These are phyloP conservation scores for Orbilia oligospora DNA, from an alignment of 2,329 filamentous ascomycete genomes.

Conservation along the genomic window DNA sequence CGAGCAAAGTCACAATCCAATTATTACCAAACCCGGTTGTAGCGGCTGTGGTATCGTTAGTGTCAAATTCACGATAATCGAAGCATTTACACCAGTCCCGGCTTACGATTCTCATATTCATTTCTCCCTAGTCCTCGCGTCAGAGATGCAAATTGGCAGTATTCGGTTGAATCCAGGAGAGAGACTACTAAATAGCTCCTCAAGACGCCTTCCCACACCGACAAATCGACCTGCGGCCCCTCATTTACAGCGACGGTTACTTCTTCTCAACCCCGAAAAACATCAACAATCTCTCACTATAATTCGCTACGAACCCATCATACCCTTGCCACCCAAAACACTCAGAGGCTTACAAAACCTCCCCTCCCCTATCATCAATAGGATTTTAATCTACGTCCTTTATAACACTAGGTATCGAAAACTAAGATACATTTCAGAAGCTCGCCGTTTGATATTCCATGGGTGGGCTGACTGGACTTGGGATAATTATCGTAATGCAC, in stretches of 20 bases:
- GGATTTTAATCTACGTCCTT: neutral
- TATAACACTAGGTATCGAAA: conserved; percentile 1
- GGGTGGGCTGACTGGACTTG: conserved; percentile 22
- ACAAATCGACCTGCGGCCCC: neutral
- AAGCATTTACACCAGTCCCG: conserved; percentile 20
- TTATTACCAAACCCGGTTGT: conserved; percentile 22
- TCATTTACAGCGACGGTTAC: neutral
- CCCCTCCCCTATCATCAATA: neutral
- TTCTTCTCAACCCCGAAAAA: neutral
- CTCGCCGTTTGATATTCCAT: conserved; percentile 18
- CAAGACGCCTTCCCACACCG: neutral
- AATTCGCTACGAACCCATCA: conserved; percentile 8
- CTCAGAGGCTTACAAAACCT: neutral
- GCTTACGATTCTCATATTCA: conserved; percentile 9
- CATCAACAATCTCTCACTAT: neutral
- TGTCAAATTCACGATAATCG: conserved; percentile 33
- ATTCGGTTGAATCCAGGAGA: neutral
- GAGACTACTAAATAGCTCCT: neutral
- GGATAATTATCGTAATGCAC: conserved; percentile 12
- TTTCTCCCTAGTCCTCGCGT: conserved; percentile 15
- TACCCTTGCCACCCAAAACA: neutral
- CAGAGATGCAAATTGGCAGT: conserved; percentile 9
- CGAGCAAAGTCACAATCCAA: neutral
- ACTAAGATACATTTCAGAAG: neutral
- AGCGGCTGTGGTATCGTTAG: conserved; percentile 21